Evolutionary conservation across 2,329 filamentous ascomycete species (phyloP).

Genomic region (Penicillium sp.): DNA sequence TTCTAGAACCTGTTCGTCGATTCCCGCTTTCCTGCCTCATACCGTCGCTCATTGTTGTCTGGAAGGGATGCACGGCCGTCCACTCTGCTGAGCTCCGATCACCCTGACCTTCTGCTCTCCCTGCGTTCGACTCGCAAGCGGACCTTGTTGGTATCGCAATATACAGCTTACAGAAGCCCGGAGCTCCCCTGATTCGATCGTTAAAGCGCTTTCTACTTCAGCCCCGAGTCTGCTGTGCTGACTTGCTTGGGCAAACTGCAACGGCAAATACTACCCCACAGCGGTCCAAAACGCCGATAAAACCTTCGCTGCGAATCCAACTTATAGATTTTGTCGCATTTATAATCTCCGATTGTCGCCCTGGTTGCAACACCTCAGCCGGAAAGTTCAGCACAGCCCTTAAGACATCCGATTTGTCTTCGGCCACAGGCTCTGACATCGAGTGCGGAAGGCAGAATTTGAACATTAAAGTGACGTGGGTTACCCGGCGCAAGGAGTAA

Average conservation of each 20-base stretch:
- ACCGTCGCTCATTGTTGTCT: conserved; percentile 9
- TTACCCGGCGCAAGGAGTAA: not conserved
- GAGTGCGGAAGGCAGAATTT: not conserved
- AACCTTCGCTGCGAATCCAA: not conserved
- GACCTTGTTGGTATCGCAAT: not conserved
- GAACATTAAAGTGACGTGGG: not conserved
- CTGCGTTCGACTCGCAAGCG: not conserved
- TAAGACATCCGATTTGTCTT: not conserved
- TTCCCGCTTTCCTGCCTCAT: conserved; percentile 4
- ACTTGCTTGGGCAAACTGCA: not conserved
- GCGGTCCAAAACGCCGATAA: not conserved
- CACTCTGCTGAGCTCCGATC: conserved; percentile 9
- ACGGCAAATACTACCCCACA: not conserved
- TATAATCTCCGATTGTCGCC: not conserved
- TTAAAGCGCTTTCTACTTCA: not conserved
- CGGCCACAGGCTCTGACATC: not conserved
- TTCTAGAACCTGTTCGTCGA: conserved; percentile 15
- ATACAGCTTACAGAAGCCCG: not conserved
- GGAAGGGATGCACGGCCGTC: conserved; percentile 14
- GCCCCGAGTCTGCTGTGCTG: not conserved
- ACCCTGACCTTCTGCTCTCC: conserved; percentile 8
- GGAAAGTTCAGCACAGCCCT: not conserved
- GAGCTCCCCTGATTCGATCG: not conserved
- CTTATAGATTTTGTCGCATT: not conserved
- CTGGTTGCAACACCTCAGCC: not conserved